Conservation (phyloP, 495 filamentous ascomycete species). For the Aspergillus diversus region DNA sequence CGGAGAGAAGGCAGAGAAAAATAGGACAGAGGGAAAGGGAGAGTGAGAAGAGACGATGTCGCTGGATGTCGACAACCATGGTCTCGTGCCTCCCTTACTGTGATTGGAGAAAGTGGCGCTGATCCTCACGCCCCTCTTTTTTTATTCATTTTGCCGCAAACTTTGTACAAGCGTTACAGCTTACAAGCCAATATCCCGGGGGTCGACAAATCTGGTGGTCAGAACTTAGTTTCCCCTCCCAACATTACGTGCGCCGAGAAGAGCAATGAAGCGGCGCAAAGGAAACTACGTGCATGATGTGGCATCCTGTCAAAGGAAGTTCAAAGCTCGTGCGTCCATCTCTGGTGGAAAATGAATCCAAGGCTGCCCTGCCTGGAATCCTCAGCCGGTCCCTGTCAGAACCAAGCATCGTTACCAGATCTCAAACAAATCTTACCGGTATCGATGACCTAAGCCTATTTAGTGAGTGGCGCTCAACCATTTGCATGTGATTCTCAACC, state of each 20-base stretch:
- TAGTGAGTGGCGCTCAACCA: conserved; percentile 15
- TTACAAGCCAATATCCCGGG: neutral
- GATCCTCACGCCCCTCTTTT: conserved; percentile 20
- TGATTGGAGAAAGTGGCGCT: conserved; percentile 36
- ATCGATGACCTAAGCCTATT: conserved; percentile 7
- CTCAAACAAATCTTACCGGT: neutral
- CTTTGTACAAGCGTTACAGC: neutral
- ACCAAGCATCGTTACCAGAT: neutral
- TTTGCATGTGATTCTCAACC: conserved; percentile 25
- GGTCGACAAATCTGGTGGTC: conserved; percentile 12
- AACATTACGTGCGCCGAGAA: neutral
- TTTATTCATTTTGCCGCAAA: conserved; percentile 1
- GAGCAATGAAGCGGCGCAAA: neutral
- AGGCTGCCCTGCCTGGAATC: too few relatives aligned
- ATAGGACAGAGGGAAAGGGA: conserved; percentile 5
- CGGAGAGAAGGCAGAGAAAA: neutral
- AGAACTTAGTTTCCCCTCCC: neutral
- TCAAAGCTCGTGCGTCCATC: neutral
- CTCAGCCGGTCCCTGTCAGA: neutral
- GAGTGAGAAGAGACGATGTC: conserved; percentile 2
- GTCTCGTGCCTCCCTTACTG: conserved; percentile 45
- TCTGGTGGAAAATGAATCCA: too few relatives aligned
- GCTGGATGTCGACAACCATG: conserved; percentile 22
- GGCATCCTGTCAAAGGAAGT: neutral
- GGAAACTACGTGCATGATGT: neutral